Evolutionary conservation across 768 basidiomycete species (phyloP), one percentile per base, ranked within the genome.

Genomic region (Gloeostereum incarnatum): DNA sequence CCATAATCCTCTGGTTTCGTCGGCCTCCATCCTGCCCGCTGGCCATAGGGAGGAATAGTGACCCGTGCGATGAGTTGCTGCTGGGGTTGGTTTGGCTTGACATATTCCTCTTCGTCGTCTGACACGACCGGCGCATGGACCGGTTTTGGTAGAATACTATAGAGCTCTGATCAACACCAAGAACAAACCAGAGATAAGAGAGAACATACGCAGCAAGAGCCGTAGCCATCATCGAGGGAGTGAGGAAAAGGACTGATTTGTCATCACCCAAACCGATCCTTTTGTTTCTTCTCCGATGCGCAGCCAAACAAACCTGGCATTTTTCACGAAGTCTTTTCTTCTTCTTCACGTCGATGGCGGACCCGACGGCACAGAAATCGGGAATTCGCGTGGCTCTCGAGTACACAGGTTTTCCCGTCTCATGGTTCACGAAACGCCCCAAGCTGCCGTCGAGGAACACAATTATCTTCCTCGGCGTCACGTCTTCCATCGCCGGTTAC

Each of bases 381-480:
- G 83, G 83, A 31, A 49, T 80, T 31, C 68, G 66, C 40, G 60
- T 71, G 16, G 78, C 71, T n/a, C 69, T 87, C 43, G 65, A 69
- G 48, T 81, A 79, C 61, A 82, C 74, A 1, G 78, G 78, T 39
- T 70, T 80, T 10, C 77, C 78, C 19, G 66, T 78, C 11, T 81
- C 81, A 35, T 90, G 89, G 75, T 68, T 96, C 27, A 74, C 79
- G 47, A 87, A 85, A 55, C 75, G 84, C 24, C 93, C 92, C 2
- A 78, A 75, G 45, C 69, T 93, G 11, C 94, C 93, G 3, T 90
- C 87, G 1, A 73, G 89, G 44, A 96, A 96, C 50, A 93, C 90
- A 91, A 75, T 89, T 47, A 91, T 94, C 51, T 97, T 98, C 64
- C 70, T 91, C 40, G 69, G 78, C 20, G 59, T 90, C 48, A 81